Percentiles rank a stretch among this genome's conserved stretches.
Evolutionary conservation across 345 rosid genomes (phyloP).

Genomic region (Jatropha curcas): DNA sequence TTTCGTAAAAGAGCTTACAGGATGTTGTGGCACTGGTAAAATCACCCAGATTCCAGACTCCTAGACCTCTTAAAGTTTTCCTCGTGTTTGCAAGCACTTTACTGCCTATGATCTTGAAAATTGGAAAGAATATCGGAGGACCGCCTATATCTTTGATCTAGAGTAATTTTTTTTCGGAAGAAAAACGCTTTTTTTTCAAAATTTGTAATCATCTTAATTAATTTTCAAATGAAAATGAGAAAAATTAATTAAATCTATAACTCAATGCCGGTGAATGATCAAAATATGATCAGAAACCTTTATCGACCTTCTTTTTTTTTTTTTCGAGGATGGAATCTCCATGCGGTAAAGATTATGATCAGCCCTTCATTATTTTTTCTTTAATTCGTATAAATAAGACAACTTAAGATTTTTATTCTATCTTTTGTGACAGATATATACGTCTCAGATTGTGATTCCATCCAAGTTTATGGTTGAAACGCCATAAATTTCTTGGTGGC

Average conservation of each 20-base stretch:
- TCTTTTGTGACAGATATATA: conserved; percentile 39
- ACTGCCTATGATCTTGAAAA: conserved; percentile 45
- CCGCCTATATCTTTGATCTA: conserved; percentile 35
- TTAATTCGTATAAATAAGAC: background rate
- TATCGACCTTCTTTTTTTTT: no score
- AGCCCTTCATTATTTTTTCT: no score
- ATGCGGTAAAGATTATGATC: conserved; percentile 43
- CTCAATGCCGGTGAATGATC: conserved; percentile 28
- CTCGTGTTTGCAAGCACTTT: conserved; percentile 46
- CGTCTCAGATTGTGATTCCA: conserved; percentile 60
- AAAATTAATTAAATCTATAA: no score
- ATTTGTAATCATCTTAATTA: no score
- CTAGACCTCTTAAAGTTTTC: conserved; percentile 50
- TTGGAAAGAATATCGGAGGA: conserved; percentile 38
- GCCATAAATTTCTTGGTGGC: conserved; percentile 43
- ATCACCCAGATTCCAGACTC: conserved; percentile 12
- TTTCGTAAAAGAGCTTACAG: conserved; percentile 50
- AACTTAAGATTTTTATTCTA: no score
- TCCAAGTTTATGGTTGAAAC: conserved; percentile 52
- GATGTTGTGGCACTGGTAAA: conserved; percentile 41
- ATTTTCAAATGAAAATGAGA: no score
- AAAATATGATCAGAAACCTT: conserved; percentile 43
- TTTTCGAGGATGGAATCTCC: conserved; percentile 52
- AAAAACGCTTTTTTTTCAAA: background rate
- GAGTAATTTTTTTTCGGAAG: conserved; percentile 18